Base-by-base conservation (phyloP, 345 rosid genomes). In the Kandelia obovata region DNA sequence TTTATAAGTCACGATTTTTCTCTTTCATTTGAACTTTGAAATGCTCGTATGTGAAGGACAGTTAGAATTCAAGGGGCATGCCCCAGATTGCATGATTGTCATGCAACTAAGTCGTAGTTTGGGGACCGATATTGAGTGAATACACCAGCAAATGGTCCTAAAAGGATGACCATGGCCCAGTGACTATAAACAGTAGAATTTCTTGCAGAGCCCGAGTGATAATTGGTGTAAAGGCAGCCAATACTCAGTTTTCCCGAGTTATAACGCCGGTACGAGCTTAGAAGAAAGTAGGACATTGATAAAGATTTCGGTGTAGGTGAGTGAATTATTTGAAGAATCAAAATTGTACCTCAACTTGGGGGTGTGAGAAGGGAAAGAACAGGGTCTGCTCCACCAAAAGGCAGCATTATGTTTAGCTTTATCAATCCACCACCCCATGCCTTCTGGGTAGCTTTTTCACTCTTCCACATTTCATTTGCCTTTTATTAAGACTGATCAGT, bases 381-480 rank as follows among this genome's bases (percentile, higher is more conserved):
- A 69, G 31, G 53, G 53, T 65, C 61, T 71, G 77, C 80, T 73
- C 77, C 82, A 75, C 78, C 74, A 67, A 66, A 13, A 56, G 75
- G 62, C 21, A 74, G 75, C 66, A 75, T 73, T 56, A 37, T 26
- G 28, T n/a, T 56, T 65, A 17, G 57, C 30, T 23, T 43, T 43
- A 13, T 62, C 66, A 66, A 31, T 68, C 67, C 60, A 69, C 57
- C 71, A 37, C 26, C 68, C 62, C 67, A 61, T 61, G 49, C 71
- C 69, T 77, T 64, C 61, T 11, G 23, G 26, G 26, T 39, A 53
- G 21, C 66, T 49, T 79, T 65, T 71, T 21, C 3, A 25, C 58
- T 27, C n/a, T 67, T n/a, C 35, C 43, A 23, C 61, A 5, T 58
- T 62, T 74, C 32, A 25, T 68, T 61, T 73, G 28, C n/a, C 53